These are phyloP conservation scores for Alternaria ethzedia DNA, from an alignment of 2,329 filamentous ascomycete genomes.

Conservation along the genomic window DNA sequence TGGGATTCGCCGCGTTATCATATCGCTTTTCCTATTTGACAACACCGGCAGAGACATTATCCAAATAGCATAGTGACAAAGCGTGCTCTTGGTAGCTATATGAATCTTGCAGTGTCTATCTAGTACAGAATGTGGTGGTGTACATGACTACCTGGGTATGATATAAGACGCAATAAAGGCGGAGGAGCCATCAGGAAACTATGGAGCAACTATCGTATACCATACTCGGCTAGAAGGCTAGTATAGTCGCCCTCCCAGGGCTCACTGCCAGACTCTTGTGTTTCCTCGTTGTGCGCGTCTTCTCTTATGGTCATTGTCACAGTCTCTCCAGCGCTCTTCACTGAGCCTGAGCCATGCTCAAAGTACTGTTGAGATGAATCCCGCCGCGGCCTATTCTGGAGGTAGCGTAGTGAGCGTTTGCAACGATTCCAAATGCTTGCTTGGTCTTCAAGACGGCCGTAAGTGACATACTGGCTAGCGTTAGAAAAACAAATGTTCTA, in stretches of 20 bases:
- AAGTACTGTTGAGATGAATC: not conserved
- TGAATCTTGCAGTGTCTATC: not conserved
- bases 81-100: not conserved
- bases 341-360: not conserved
- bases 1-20: not conserved
- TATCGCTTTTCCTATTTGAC: not conserved
- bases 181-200: not conserved
- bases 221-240: not conserved
- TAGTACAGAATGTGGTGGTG: not conserved
- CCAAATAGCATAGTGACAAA: not conserved
- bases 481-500: not conserved
- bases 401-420: not conserved
- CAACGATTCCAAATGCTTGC: not conserved
- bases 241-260: not conserved
- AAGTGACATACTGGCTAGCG: not conserved
- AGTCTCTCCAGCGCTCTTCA: conserved; percentile 4
- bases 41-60: not conserved
- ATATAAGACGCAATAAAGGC: not conserved
- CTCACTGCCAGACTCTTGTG: not conserved
- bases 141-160: not conserved
- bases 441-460: conserved; percentile 1
- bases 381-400: not conserved
- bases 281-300: not conserved
- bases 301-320: not conserved
- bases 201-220: not conserved